Percentiles rank a stretch among this genome's conserved stretches.
These are phyloP conservation scores for Quercus robur DNA, from an alignment of 306 rosid species.

Conservation along the genomic window DNA sequence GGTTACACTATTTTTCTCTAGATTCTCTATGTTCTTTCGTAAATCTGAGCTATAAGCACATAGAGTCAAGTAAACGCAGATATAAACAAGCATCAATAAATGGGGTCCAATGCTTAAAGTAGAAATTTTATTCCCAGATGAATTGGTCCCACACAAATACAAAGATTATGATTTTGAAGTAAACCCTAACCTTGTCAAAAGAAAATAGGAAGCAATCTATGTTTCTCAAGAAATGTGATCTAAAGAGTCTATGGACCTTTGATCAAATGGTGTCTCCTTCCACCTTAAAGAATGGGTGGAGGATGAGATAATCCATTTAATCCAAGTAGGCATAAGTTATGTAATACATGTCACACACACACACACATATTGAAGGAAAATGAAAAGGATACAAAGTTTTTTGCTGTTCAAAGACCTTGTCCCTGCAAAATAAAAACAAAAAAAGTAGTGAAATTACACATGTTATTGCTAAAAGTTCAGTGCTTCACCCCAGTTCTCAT, in stretches of 20 bases:
- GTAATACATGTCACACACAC: neutral
- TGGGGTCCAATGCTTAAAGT: neutral
- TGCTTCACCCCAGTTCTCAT: neutral
- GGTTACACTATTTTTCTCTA: constrained; percentile 83
- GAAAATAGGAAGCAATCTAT: neutral
- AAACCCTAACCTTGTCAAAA: neutral
- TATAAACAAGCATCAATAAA: constrained; percentile 3
- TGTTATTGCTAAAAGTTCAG: neutral
- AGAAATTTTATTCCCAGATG: neutral
- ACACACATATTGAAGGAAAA: neutral
- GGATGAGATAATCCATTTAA: neutral
- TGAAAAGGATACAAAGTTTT: constrained; percentile 79
- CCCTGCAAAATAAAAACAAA: constrained; percentile 50
- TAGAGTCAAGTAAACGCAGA: constrained; percentile 47
- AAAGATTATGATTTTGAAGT: neutral
- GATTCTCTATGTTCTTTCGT: constrained; percentile 72
- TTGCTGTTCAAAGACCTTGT: constrained; percentile 91
- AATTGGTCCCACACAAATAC: neutral
- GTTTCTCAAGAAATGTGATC: neutral
- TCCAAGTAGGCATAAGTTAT: neutral
- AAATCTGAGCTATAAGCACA: constrained; percentile 61
- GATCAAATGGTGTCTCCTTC: neutral
- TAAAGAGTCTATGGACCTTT: neutral
- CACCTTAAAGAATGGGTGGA: neutral
- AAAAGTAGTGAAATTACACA: neutral